These are phyloP conservation scores for Pulveroboletus sp. DNA, from an alignment of 768 basidiomycete species.

Conservation along the genomic window DNA sequence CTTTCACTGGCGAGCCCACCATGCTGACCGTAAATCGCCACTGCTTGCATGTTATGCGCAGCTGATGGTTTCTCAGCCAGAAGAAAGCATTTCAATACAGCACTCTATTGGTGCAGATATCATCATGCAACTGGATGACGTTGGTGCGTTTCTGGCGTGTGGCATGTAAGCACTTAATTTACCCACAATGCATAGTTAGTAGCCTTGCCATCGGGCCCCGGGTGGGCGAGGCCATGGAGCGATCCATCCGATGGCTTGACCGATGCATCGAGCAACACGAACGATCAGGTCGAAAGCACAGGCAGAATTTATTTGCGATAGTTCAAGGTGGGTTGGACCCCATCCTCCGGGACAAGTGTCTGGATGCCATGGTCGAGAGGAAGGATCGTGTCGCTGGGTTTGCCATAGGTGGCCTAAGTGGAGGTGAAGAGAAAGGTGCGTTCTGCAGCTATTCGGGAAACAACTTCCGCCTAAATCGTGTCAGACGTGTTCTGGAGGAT, in stretches of 20 bases:
- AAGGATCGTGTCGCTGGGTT: constrained; percentile 79
- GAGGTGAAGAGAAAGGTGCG: constrained; percentile 86
- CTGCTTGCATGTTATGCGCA: background rate
- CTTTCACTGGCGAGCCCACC: constrained; percentile 82
- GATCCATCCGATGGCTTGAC: constrained; percentile 88
- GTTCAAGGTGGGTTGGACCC: constrained; percentile 84
- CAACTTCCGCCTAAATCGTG: constrained; percentile 2
- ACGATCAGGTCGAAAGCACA: constrained; percentile 54
- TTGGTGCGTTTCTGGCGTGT: constrained; percentile 48
- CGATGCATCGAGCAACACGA: constrained; percentile 78
- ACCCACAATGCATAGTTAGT: constrained; percentile 46
- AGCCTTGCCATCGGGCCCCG: constrained; percentile 77
- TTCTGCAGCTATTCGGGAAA: constrained; percentile 5
- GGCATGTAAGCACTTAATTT: background rate
- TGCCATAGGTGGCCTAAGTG: constrained; percentile 86
- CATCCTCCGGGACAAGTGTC: constrained; percentile 64
- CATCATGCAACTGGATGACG: constrained; percentile 93
- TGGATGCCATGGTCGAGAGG: constrained; percentile 77
- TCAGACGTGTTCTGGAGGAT: constrained; percentile 81
- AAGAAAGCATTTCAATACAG: constrained; percentile 87
- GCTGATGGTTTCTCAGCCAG: constrained; percentile 49
- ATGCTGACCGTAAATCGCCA: constrained; percentile 67
- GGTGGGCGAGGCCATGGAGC: constrained; percentile 83
- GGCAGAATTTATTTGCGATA: constrained; percentile 88
- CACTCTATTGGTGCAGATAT: constrained; percentile 91